phyloP scores from a whole-genome alignment of 2,329 filamentous ascomycete species.

The Pestalotiopsis sp. region DNA sequence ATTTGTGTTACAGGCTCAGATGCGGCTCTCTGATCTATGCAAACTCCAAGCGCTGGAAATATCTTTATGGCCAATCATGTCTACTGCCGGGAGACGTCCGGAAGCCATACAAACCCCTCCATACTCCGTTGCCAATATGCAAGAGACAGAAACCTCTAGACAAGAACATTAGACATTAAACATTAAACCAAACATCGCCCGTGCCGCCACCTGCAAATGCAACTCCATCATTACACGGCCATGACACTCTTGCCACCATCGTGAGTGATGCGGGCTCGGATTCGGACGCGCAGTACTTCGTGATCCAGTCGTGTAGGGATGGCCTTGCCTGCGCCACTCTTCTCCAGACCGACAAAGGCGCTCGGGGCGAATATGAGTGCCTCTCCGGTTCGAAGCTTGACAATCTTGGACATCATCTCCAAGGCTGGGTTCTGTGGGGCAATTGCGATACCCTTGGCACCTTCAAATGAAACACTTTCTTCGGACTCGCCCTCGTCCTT shows the following conservation, averaged over 20 bases:
- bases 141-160: conserved; percentile 39
- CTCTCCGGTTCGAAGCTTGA: conserved; percentile 45
- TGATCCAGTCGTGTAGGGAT: conserved; percentile 35
- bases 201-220: neutral
- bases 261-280: conserved; percentile 43
- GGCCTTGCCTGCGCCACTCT: conserved; percentile 3
- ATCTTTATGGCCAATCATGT: no score
- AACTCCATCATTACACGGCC: conserved; percentile 27
- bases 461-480: neutral
- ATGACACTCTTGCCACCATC: conserved; percentile 50
- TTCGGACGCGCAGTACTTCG: conserved; percentile 29
- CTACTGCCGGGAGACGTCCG: no score
- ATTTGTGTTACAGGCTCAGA: no score
- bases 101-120: conserved; percentile 45
- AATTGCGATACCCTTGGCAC: conserved; percentile 1
- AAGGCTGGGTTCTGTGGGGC: conserved; percentile 20
- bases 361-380: conserved; percentile 50
- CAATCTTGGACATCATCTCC: conserved; percentile 44
- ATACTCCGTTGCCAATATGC: conserved; percentile 55
- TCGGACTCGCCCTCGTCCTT: neutral
- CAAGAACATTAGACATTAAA: conserved; percentile 20
- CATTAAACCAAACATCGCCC: no score
- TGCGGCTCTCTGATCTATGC: no score
- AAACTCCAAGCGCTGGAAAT: no score
- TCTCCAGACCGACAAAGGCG: conserved; percentile 37